Base-by-base conservation (phyloP, 805 yeast species). In the Ogataea pilisensis region DNA sequence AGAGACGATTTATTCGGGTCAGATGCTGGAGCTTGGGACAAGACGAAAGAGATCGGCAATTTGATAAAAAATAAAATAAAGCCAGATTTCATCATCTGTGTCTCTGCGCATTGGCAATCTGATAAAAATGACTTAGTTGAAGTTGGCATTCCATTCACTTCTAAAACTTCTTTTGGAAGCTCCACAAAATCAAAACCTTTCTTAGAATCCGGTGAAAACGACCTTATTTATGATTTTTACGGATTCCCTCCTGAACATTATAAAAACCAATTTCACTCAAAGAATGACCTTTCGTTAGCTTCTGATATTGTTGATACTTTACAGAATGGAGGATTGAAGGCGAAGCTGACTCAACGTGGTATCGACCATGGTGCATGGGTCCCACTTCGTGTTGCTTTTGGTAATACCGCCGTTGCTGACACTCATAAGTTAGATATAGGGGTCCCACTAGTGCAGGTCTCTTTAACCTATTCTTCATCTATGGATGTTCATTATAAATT, bases 311-410 rank as follows among this genome's bases (percentile, higher is more conserved):
- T 66, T 22, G 51, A 64, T 2, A 57, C 68, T 2, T 62, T 84
- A 17, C 49, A 51, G 11, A 49, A 55, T 6, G 46, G 59, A 18
- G 83, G 81, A 0, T 65, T 81, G 37, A 50, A 63, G 3, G 61
- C 79, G 0, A 60, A 62, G 21, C 44, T 76, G 8, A 66, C 73
- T 0, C 56, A 63, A n/a, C 65, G 93, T 41, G 93, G 93, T 8
- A 60, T 86, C 18, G 95, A 85, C 56, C 95, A 85, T 62, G 95
- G 95, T 6, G 81, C 71, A 7, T 85, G 91, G 88, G 89, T 82
- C 5, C 91, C 91, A 1, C 69, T 81, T 44, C 78, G 82, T 53
- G 84, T 82, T 19, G 87, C 86, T 7, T 83, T 85, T 47, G 69
- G 76, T 31, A 57, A 68, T 21, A 43, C 65, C 2, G 55, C 61